Conservation (phyloP, 148 eudicot species). For the Cornus florida region DNA sequence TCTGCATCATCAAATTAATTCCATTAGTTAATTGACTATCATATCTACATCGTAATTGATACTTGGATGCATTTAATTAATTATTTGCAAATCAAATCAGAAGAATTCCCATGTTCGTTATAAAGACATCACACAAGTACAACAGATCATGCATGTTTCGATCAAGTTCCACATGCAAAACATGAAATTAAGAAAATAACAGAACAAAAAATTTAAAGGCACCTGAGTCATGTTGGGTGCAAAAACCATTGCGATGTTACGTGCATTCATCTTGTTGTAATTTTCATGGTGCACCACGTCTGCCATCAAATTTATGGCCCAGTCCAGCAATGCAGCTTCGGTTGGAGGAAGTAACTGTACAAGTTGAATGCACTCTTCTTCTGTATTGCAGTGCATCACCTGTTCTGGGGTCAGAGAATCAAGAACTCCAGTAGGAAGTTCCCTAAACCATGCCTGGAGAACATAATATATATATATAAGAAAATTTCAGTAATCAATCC, state of each 20-base stretch:
- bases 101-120: not conserved
- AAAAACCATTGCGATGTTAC: slow-evolving; percentile 91
- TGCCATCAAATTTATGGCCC: slow-evolving; percentile 92
- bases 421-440: slow-evolving; percentile 85
- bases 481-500: not conserved
- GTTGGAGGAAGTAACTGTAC: slow-evolving; percentile 66
- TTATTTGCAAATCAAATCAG: not conserved
- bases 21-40: not conserved
- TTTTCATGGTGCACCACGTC: slow-evolving; percentile 69
- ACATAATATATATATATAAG: too few species aligned
- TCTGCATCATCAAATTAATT: slow-evolving; percentile 45
- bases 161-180: too few species aligned
- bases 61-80: not conserved
- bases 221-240: slow-evolving; percentile 99
- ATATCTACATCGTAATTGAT: not conserved
- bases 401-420: slow-evolving; percentile 76
- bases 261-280: slow-evolving; percentile 88
- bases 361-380: slow-evolving; percentile 64
- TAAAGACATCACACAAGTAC: not conserved
- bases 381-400: slow-evolving; percentile 89
- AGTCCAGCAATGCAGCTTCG: slow-evolving; percentile 80
- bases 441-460: slow-evolving; percentile 93
- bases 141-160: too few species aligned
- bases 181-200: not conserved
- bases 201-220: not conserved